These are phyloP conservation scores for Aspergillus carbonarius DNA, from an alignment of 2,329 filamentous ascomycete genomes.

Conservation along the genomic window DNA sequence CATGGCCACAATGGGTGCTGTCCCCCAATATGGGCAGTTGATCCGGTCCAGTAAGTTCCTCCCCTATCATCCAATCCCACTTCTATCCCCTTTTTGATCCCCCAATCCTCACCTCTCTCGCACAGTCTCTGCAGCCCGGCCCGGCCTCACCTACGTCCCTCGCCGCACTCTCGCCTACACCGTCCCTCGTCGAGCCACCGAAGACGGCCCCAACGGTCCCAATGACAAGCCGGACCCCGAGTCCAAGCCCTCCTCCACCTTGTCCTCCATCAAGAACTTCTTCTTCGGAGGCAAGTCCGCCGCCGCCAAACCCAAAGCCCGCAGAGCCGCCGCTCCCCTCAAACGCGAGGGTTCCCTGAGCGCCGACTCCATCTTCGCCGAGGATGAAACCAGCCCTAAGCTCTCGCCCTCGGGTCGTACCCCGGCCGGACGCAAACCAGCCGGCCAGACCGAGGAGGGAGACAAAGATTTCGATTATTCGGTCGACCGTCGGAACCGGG, in stretches of 20 bases:
- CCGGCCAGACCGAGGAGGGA: slow-evolving; percentile 12
- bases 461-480: slow-evolving; percentile 14
- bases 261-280: slow-evolving; percentile 38
- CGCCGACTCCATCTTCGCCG: slow-evolving; percentile 44
- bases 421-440: slow-evolving; percentile 25
- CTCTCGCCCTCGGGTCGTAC: slow-evolving; percentile 27
- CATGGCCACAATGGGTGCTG: slow-evolving; percentile 42
- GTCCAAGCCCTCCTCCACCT: slow-evolving; percentile 23
- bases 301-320: slow-evolving; percentile 29
- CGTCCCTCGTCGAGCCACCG: slow-evolving; percentile 28
- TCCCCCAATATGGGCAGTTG: slow-evolving; percentile 40
- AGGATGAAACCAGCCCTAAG: slow-evolving; percentile 31
- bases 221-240: slow-evolving; percentile 20
- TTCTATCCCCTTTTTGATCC: background rate
- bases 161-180: slow-evolving; percentile 39
- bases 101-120: background rate
- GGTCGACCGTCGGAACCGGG: slow-evolving; percentile 44
- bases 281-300: slow-evolving; percentile 29
- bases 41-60: slow-evolving; percentile 36
- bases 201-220: slow-evolving; percentile 21
- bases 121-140: slow-evolving; percentile 28
- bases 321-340: slow-evolving; percentile 28
- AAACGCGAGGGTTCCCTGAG: slow-evolving; percentile 37
- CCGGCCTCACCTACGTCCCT: slow-evolving; percentile 34
- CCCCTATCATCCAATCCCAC: background rate